phyloP scores from a whole-genome alignment of 2,329 filamentous ascomycete genomes.

The Uncinocarpus reesii region DNA sequence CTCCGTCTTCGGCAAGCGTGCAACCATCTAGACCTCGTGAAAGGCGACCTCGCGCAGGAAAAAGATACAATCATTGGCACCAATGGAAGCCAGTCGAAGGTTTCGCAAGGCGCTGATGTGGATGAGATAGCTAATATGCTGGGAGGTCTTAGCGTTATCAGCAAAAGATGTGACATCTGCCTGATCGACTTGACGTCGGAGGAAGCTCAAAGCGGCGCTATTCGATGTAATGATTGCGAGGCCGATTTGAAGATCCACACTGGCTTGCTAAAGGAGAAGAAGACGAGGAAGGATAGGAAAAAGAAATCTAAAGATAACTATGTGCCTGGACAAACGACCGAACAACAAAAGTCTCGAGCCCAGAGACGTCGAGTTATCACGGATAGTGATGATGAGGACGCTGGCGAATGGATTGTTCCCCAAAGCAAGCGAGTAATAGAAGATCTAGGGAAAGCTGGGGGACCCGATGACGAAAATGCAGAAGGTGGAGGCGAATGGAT shows the following conservation, averaged over 20 bases:
- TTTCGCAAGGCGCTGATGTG: conserved; percentile 48
- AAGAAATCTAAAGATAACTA: conserved; percentile 32
- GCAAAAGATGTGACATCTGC: conserved; percentile 75
- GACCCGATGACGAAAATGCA: conserved; percentile 74
- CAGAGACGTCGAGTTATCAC: conserved; percentile 33
- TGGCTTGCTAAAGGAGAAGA: conserved; percentile 26
- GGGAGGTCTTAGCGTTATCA: conserved; percentile 66
- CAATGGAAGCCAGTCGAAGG: conserved; percentile 44
- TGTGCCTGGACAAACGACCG: conserved; percentile 27
- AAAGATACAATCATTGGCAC: conserved; percentile 64
- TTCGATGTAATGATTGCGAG: conserved; percentile 63
- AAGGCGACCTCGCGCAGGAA: conserved; percentile 75
- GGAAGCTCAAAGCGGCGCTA: conserved; percentile 44
- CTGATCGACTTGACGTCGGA: conserved; percentile 54
- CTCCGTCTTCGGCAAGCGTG: conserved; percentile 84
- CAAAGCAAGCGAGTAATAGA: conserved; percentile 52
- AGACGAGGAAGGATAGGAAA: conserved; percentile 40
- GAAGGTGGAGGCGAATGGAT: conserved; percentile 78
- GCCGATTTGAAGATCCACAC: conserved; percentile 58
- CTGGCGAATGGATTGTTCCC: conserved; percentile 68
- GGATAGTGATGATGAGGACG: conserved; percentile 52
- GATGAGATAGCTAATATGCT: conserved; percentile 81
- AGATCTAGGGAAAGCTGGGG: conserved; percentile 66
- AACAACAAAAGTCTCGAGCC: not conserved
- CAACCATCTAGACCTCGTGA: conserved; percentile 83